Base-by-base conservation (phyloP, 1,139 yeast genomes). In the Taphrina communis region DNA sequence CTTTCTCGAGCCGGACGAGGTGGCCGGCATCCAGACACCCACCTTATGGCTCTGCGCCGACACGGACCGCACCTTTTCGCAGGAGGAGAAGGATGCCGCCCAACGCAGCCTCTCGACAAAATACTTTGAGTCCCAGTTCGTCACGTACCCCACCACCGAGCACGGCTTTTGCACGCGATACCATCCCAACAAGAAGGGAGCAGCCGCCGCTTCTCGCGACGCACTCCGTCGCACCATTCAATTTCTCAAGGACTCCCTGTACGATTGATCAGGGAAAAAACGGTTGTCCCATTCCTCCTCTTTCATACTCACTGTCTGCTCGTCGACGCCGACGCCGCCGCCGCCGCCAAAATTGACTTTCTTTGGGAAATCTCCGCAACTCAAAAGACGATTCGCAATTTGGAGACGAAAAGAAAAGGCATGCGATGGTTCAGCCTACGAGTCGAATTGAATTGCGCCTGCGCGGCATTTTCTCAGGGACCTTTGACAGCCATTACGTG, bases 111-210 rank as follows among this genome's bases (percentile, higher is more conserved):
- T 63, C 17, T 42, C 51, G 9, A 57, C 52, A 17, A 63, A 63
- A 56, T 63, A 48, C 56, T 63, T 63, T 46, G 67, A 63, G 48
- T 35, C 48, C 17, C 67, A 63, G 25, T 63, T 63, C 25, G 67
- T 63, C 38, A 63, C 67, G 7, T 63, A 63, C 25, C 67, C 67
- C 14, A 55, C 61, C 25, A 63, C 67, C 41, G 67, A 63, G 46
- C 67, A 63, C 48, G 67, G 67, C 21, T 63, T 63, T 55, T 63
- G 67, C 39, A 63, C 67, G 42, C 67, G 67, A 31, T 63, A 53
- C 48, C 67, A 63, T 55, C 67, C 67, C 9, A 63, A 55, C 35
- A 63, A 63, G 38, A 53, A 55, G 39, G 67, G 67, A 19, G 67
- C 67, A 39, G 67, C 67, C 17, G 67, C 67, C 17, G 67, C 67